A percentile compares a stretch with the other conserved stretches of the same genome.
These are phyloP conservation scores for Volvox carteri DNA, from an alignment of 163 green algal species.

Conservation along the genomic window DNA sequence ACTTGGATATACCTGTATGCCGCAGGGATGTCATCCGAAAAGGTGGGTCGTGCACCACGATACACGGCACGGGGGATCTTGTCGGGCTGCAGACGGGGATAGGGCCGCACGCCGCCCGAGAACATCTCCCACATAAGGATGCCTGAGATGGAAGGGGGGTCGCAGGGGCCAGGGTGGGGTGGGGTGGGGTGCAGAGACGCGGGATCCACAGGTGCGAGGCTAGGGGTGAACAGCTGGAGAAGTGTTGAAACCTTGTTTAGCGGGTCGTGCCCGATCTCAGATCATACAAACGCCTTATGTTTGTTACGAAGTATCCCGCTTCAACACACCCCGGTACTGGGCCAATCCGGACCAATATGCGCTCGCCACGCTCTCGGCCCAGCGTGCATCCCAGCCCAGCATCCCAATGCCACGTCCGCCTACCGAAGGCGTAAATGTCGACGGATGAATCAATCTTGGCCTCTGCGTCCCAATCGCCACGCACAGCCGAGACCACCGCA, in stretches of 20 bases:
- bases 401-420: background rate
- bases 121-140: slow-evolving; percentile 52
- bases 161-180: background rate
- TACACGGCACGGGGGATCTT: slow-evolving; percentile 38
- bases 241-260: too few relatives aligned
- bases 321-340: too few relatives aligned
- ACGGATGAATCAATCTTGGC: slow-evolving; percentile 27
- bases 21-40: background rate
- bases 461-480: background rate
- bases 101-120: slow-evolving; percentile 26
- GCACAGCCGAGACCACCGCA: too few relatives aligned
- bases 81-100: background rate
- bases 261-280: too few relatives aligned
- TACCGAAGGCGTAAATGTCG: slow-evolving; percentile 27
- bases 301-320: too few relatives aligned
- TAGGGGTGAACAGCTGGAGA: too few relatives aligned
- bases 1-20: slow-evolving; percentile 23
- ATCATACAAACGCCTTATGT: too few relatives aligned
- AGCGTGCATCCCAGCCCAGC: too few relatives aligned
- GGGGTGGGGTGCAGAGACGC: background rate
- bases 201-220: too few relatives aligned
- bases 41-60: slow-evolving; percentile 3
- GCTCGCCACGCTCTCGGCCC: too few relatives aligned
- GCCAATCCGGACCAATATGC: too few relatives aligned
- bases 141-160: background rate